Conservation (phyloP, 2,329 filamentous ascomycete genomes). For the Fonsecaea multimorphosa region DNA sequence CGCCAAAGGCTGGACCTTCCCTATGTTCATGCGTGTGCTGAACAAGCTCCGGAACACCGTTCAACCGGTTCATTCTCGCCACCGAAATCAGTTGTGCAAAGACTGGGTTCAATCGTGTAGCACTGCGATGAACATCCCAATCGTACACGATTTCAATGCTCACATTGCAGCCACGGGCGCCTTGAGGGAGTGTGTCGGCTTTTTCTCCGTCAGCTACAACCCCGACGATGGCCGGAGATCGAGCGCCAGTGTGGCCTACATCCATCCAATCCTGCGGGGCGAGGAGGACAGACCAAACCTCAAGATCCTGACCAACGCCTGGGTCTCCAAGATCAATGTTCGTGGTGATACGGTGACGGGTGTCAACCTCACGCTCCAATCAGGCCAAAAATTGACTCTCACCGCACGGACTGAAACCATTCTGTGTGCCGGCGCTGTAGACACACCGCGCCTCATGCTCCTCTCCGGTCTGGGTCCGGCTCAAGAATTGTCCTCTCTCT, state of each 20-base stretch:
- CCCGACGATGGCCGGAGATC: slow-evolving; percentile 83
- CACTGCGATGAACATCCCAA: slow-evolving; percentile 76
- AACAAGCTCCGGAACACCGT: slow-evolving; percentile 89
- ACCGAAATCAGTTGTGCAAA: slow-evolving; percentile 88
- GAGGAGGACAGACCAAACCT: slow-evolving; percentile 83
- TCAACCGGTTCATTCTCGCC: slow-evolving; percentile 82
- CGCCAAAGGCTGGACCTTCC: slow-evolving; percentile 84
- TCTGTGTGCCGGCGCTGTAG: slow-evolving; percentile 78
- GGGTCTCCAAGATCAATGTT: slow-evolving; percentile 82
- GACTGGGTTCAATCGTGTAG: slow-evolving; percentile 88
- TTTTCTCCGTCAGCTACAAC: slow-evolving; percentile 91
- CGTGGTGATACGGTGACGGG: slow-evolving; percentile 71
- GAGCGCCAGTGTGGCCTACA: slow-evolving; percentile 88
- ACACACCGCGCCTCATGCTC: slow-evolving; percentile 73
- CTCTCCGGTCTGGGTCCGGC: slow-evolving; percentile 61
- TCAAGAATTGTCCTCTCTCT: slow-evolving; percentile 57
- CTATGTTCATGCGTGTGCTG: slow-evolving; percentile 79
- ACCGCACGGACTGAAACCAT: slow-evolving; percentile 76
- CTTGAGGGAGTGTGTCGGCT: slow-evolving; percentile 78
- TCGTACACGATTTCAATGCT: slow-evolving; percentile 85
- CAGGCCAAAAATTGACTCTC: slow-evolving; percentile 61
- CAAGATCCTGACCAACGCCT: slow-evolving; percentile 84
- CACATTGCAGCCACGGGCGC: slow-evolving; percentile 76
- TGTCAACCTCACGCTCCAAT: slow-evolving; percentile 70
- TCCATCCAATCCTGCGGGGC: slow-evolving; percentile 85